phyloP scores from a whole-genome alignment of 805 yeast genomes.

The Saccharomycopsis fodiens region DNA sequence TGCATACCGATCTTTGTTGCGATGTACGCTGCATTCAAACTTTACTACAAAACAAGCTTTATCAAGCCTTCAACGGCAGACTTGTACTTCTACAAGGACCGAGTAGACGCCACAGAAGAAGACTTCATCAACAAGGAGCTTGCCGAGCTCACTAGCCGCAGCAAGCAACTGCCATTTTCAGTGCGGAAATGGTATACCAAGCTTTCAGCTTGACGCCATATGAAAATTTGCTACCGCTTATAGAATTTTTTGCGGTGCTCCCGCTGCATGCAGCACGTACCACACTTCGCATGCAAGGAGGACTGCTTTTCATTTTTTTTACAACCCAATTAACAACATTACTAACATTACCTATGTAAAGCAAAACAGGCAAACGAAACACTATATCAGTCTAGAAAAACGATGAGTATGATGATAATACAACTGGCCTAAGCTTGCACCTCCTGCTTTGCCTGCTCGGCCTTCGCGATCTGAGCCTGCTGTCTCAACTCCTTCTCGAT shows the following conservation, averaged over 20 bases:
- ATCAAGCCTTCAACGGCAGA: conserved; percentile 32
- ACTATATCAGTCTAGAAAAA: background rate
- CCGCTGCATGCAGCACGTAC: no score
- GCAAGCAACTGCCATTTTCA: background rate
- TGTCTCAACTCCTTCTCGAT: conserved; percentile 25
- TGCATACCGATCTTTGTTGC: conserved; percentile 31
- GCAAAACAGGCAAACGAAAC: background rate
- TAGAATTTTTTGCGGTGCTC: no score
- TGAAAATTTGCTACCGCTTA: no score
- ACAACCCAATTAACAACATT: no score
- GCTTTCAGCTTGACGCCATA: background rate
- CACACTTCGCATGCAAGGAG: no score
- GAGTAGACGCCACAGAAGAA: conserved; percentile 37
- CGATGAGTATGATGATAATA: background rate
- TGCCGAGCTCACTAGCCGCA: background rate
- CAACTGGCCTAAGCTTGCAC: background rate
- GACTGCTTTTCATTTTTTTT: no score
- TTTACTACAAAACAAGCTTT: conserved; percentile 30
- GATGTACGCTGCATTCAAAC: conserved; percentile 32
- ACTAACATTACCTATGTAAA: background rate
- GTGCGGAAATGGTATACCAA: background rate
- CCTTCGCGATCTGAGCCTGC: conserved; percentile 14
- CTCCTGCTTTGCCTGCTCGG: background rate
- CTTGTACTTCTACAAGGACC: conserved; percentile 37
- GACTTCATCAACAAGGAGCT: conserved; percentile 17